Conservation (phyloP, 164 flowering plant species). For the Vitis amurensis region DNA sequence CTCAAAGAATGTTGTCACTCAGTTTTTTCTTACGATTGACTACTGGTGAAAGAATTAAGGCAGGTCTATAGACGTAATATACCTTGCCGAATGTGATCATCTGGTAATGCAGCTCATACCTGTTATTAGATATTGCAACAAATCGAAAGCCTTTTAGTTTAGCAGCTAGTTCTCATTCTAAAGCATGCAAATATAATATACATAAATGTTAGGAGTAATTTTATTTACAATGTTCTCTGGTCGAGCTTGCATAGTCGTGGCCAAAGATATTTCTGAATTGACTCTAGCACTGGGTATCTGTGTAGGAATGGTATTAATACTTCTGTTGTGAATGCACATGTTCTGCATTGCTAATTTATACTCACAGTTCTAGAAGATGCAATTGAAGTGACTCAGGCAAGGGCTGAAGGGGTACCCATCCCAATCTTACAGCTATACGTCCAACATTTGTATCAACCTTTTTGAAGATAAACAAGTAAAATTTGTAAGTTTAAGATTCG, state of each 20-base stretch:
- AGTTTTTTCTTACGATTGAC: not conserved
- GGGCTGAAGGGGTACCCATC: conserved; percentile 64
- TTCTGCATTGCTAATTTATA: not conserved
- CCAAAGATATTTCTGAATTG: conserved; percentile 55
- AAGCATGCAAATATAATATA: not conserved
- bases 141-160: conserved; percentile 2
- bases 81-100: conserved; percentile 99
- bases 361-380: conserved; percentile 61
- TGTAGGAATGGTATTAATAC: not conserved
- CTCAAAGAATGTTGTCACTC: not conserved
- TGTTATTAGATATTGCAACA: conserved; percentile 21
- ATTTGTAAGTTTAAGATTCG: conserved; percentile 1
- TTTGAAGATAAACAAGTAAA: not conserved
- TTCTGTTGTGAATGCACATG: not conserved
- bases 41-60: not conserved
- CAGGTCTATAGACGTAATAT: not conserved
- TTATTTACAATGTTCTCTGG: conserved; percentile 41
- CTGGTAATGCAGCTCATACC: conserved; percentile 95
- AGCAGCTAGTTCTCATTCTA: not conserved
- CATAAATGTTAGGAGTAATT: not conserved
- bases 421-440: conserved; percentile 57
- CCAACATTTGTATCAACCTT: conserved; percentile 61
- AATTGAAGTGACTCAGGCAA: conserved; percentile 59
- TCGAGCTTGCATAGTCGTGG: conserved; percentile 59
- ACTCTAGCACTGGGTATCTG: conserved; percentile 56